phyloP scores from a whole-genome alignment of 768 basidiomycete genomes.

The Leccinum boreale region DNA sequence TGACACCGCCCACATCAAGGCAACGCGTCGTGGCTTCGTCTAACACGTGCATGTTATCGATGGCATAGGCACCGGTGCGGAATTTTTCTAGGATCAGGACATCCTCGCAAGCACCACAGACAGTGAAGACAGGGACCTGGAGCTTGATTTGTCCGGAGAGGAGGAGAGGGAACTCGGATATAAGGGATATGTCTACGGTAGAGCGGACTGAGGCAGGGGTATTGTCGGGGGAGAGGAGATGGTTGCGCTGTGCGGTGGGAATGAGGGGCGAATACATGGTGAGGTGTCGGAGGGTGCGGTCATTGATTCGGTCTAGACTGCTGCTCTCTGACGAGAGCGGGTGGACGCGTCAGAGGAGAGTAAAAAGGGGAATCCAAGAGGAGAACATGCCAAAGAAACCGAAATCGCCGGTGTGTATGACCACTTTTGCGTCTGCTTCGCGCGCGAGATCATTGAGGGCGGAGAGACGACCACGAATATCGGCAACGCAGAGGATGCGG shows the following conservation, averaged over 20 bases:
- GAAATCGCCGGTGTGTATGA: conserved; percentile 32
- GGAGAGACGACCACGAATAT: conserved; percentile 85
- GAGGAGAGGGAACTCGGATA: conserved; percentile 93
- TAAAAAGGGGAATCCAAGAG: neutral
- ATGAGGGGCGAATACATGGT: conserved; percentile 96
- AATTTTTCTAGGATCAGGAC: conserved; percentile 91
- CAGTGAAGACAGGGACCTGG: conserved; percentile 90
- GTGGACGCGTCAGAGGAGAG: conserved; percentile 16
- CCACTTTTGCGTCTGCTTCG: conserved; percentile 84
- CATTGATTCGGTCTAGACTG: conserved; percentile 87
- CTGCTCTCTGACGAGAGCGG: conserved; percentile 51
- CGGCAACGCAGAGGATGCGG: conserved; percentile 91
- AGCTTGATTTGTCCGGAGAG: conserved; percentile 89
- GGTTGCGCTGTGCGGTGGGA: conserved; percentile 72
- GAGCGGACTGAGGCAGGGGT: conserved; percentile 65
- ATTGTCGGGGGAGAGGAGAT: conserved; percentile 73
- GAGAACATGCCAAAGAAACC: neutral
- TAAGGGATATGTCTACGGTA: conserved; percentile 69
- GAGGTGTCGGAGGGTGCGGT: conserved; percentile 93
- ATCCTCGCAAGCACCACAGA: conserved; percentile 98
- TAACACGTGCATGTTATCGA: conserved; percentile 88
- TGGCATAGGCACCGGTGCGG: conserved; percentile 73
- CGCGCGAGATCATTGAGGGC: conserved; percentile 87
- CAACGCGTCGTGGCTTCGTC: conserved; percentile 95
- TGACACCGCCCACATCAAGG: conserved; percentile 89